Evolutionary conservation across 2,329 filamentous ascomycete genomes (phyloP), one percentile per base, ranked within the genome.

Genomic region (Penicillium sp.): DNA sequence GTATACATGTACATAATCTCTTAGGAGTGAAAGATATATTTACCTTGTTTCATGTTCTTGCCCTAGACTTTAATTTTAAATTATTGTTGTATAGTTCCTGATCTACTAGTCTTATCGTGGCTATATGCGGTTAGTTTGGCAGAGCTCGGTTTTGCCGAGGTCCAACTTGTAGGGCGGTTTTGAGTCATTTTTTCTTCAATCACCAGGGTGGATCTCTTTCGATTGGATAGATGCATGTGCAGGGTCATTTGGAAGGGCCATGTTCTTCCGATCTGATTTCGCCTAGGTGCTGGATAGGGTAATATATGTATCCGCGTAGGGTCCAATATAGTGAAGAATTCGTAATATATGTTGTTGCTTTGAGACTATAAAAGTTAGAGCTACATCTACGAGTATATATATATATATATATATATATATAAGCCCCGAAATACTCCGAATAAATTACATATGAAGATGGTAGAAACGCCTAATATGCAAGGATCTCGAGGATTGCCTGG

Each of bases 111-210:
- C 44, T 42, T 54, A 50, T 50, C 44, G 36, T n/a, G 16, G n/a
- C 53, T 42, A 31, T 11, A 51, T 55, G 40, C 40, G 47, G 53
- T 55, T 55, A 55, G 53, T 36, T 17, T 44, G 31, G 17, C 11
- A 54, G 59, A 53, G 59, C 45, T 46, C 28, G 19, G 36, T 47
- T 60, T 57, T 58, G 60, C 63, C 63, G 63, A 65, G 63, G 63
- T 65, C 53, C 52, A 64, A 58, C 55, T 56, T 7, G 14, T 16
- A 59, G 55, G 44, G 50, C 22, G 58, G 57, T 46, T 61, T 50
- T 60, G 57, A 60, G 50, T 59, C 59, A 62, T 64, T 58, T 55
- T 51, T 5, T 4, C 14, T 50, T 59, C 25, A 22, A 28, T 45
- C 37, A 54, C 48, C 31, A 41, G 30, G 31, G 59, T 54, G 50